Evolutionary conservation across 768 basidiomycete species (phyloP), one percentile per base, ranked within the genome.

Genomic region (Lentinula sp.): DNA sequence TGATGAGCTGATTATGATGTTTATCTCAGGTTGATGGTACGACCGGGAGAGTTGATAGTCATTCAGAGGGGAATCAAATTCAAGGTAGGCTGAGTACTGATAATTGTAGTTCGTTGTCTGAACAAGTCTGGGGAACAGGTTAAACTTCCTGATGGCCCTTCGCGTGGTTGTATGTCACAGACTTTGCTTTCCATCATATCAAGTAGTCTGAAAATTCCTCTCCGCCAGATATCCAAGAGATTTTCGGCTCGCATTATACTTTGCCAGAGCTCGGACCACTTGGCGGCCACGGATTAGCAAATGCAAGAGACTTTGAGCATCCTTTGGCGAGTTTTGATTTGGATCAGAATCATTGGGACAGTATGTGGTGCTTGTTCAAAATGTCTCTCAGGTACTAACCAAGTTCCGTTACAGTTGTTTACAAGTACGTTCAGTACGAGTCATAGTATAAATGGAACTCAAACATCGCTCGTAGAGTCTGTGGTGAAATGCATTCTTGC

Each of bases 41-140:
- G 81, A 10, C 81, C 85, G 18, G 87, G 87, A 9, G 87, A 89
- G 68, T 70, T 88, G 21, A 75, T 80, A 18, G 85, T 88, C 56
- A 80, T 88, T 61, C 85, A 85, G 67, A 79, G 85, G 4, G 86
- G 87, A 1, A 81, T 87, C 66, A 82, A 84, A 68, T 87, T 84
- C 76, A 87, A 84, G 78, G 85, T 84, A 51, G 39, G 67, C 37
- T 35, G 54, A 45, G 5, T 28, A 16, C 28, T 15, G 1, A 16
- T 31, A 9, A 11, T 31, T 45, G 37, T 34, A 11, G 5, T 4
- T 15, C 6, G 5, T 18, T 18, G 5, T 23, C 51, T 62, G 3
- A 46, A 21, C 57, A 5, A 11, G 45, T 42, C 46, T 57, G 45
- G 43, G 28, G 16, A 28, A 13, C 45, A 81, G 80, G 76, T 84